phyloP scores from a whole-genome alignment of 306 rosid species.

The Cucumis sativus region Cucumber_9930_V3 NC_026660.2:5574501-5575000 shows the following conservation, averaged over 20 bases:
- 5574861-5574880: background rate
- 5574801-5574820: background rate
- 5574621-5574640: slow-evolving; percentile 45
- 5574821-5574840: background rate
- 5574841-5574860: background rate
- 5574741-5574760: background rate
- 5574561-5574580: slow-evolving; percentile 70
- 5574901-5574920: background rate
- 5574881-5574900: background rate
- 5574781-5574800: background rate
- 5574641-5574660: slow-evolving; percentile 31
- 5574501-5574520: slow-evolving; percentile 77
- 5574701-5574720: background rate
- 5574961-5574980: background rate
- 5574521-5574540: slow-evolving; percentile 65
- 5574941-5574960: background rate
- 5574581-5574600: slow-evolving; percentile 55
- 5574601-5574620: slow-evolving; percentile 90
- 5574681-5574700: slow-evolving; percentile 50
- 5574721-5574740: background rate
- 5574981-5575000: background rate
- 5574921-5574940: background rate
- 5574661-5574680: slow-evolving; percentile 30
- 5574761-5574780: background rate
- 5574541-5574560: slow-evolving; percentile 75